Evolutionary conservation across 2,329 filamentous ascomycete genomes (phyloP).

Genomic region (Dissoconium aciculare): DNA sequence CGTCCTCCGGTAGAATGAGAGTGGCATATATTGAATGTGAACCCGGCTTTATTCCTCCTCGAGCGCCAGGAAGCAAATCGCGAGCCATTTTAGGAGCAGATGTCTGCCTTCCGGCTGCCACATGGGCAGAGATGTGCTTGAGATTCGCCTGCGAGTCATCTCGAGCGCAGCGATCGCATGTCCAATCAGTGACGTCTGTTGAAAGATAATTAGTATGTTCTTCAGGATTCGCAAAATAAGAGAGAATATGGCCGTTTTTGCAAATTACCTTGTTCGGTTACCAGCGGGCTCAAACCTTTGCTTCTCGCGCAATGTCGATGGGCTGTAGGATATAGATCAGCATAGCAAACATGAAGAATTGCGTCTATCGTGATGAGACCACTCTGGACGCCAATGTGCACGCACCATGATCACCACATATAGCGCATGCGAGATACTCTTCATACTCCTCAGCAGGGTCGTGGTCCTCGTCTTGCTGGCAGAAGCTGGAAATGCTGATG

Average conservation of each 20-base stretch:
- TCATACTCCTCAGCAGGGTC: conserved; percentile 73
- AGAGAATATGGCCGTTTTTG: conserved; percentile 4
- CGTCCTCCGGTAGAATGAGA: conserved; percentile 55
- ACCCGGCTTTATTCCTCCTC: conserved; percentile 48
- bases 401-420: conserved; percentile 75
- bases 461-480: conserved; percentile 66
- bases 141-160: conserved; percentile 34
- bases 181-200: conserved; percentile 44
- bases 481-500: conserved; percentile 47
- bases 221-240: conserved; percentile 9
- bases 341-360: too few species aligned
- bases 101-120: conserved; percentile 36
- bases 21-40: conserved; percentile 68
- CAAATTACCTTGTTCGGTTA: conserved; percentile 47
- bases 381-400: too few species aligned
- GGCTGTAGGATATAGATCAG: conserved; percentile 43
- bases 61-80: conserved; percentile 56
- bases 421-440: conserved; percentile 57
- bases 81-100: conserved; percentile 49
- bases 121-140: conserved; percentile 24
- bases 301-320: conserved; percentile 80
- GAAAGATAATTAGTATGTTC: conserved; percentile 14
- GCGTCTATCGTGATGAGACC: too few species aligned
- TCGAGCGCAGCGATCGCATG: conserved; percentile 43
- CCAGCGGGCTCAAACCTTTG: conserved; percentile 41